These are phyloP conservation scores for Fistulinella prunicolor DNA, from an alignment of 768 basidiomycete genomes.

Conservation along the genomic window DNA sequence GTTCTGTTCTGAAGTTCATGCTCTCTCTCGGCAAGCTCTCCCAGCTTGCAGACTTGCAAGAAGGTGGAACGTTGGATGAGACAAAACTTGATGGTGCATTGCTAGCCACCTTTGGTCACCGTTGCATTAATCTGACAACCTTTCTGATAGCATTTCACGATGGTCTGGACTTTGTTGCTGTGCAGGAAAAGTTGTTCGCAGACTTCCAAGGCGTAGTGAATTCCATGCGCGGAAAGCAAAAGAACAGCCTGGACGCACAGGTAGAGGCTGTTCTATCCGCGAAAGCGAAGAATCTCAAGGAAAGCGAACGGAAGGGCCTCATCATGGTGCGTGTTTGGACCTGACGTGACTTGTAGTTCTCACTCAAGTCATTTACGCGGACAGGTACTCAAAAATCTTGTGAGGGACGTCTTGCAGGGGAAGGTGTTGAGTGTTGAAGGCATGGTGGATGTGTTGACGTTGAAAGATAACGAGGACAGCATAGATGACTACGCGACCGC, in stretches of 20 bases:
- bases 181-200: constrained; percentile 67
- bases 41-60: constrained; percentile 62
- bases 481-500: constrained; percentile 68
- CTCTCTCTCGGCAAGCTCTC: constrained; percentile 88
- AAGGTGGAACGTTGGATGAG: constrained; percentile 45
- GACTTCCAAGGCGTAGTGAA: constrained; percentile 55
- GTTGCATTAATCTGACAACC: constrained; percentile 3
- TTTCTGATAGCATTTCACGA: constrained; percentile 72
- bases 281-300: constrained; percentile 44
- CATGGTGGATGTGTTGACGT: constrained; percentile 74
- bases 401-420: constrained; percentile 70
- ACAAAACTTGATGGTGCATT: constrained; percentile 53
- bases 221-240: constrained; percentile 50
- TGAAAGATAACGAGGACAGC: constrained; percentile 71
- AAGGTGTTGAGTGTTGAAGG: constrained; percentile 75
- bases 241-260: constrained; percentile 64
- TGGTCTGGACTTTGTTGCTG: constrained; percentile 80
- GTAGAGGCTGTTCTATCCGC: constrained; percentile 57
- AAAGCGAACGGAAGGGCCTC: constrained; percentile 50
- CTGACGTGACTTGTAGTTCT: background rate
- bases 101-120: background rate
- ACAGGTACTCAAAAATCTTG: constrained; percentile 68
- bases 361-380: background rate
- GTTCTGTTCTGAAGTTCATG: constrained; percentile 57
- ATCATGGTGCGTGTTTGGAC: constrained; percentile 27